Conservation (phyloP, 805 yeast species). For the Saccharomycopsis olivae region DNA sequence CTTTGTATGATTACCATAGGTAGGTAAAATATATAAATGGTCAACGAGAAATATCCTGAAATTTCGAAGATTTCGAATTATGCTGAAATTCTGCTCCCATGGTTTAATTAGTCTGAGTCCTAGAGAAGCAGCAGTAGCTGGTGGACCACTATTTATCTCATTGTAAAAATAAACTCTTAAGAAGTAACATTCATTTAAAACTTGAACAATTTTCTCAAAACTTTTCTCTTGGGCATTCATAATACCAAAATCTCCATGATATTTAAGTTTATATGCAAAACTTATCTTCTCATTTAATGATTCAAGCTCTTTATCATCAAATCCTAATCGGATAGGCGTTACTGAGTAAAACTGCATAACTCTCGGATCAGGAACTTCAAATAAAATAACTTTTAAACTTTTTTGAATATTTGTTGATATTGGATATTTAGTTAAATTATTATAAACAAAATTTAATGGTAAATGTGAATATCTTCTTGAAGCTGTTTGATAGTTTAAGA, state of each 20-base stretch:
- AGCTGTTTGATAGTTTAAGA: constrained; percentile 12
- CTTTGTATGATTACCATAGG: constrained; percentile 2
- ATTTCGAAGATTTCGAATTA: constrained; percentile 9
- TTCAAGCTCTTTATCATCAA: neutral
- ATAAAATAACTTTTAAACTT: constrained; percentile 14
- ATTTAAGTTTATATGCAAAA: constrained; percentile 1
- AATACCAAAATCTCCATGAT: constrained; percentile 7
- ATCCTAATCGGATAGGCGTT: constrained; percentile 7
- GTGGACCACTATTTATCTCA: neutral
- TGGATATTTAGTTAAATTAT: constrained; percentile 14
- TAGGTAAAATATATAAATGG: constrained; percentile 15
- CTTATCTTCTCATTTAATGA: neutral
- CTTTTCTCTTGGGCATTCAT: constrained; percentile 13
- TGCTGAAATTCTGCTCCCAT: constrained; percentile 15
- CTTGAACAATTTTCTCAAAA: constrained; percentile 10
- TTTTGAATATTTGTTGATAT: constrained; percentile 11
- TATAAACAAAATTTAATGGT: constrained; percentile 15
- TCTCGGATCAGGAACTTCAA: constrained; percentile 18
- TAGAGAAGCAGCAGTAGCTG: neutral
- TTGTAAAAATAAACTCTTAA: constrained; percentile 10
- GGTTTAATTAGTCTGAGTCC: constrained; percentile 11
- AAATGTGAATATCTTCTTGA: neutral
- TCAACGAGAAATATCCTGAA: constrained; percentile 12
- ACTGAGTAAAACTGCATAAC: constrained; percentile 18
- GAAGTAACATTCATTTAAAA: constrained; percentile 14